Base-by-base conservation (phyloP, 192 early-diverging fungal species). In the Entrophospora sp. region DNA sequence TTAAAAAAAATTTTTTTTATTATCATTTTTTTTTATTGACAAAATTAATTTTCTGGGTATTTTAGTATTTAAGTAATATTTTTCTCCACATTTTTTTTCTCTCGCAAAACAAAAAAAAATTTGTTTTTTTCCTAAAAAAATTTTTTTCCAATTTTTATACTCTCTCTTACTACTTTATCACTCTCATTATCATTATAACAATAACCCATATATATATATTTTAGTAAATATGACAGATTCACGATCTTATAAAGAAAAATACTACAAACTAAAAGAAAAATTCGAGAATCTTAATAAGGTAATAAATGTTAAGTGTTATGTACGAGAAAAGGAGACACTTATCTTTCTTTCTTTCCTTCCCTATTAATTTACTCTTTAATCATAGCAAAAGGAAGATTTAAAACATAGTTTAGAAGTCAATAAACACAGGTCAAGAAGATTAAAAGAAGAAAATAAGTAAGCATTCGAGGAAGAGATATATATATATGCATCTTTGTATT, bases 401-500 rank as follows among this genome's bases (percentile, higher is more conserved):
- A 65, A 65, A 40, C 63, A 65, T 18, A 52, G 18, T 45, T 32
- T 65, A 27, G 63, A 65, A 7, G 18, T 53, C 24, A 53, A 35
- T 6, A 65, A 65, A 14, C 63, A 65, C 31, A 65, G 37, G 38
- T 28, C 38, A 24, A 46, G 63, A 14, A 49, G 31, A 48, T 18
- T 65, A 53, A 65, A 65, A 22, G 63, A 65, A 34, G 48, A 65
- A 25, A 65, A 65, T 28, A 65, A 65, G 63, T 65, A 36, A 37
- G 48, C 20, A 36, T 64, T 64, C 31, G 31, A 49, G 4, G 5
- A n/a, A 5, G 16, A 52, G 16, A 25, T 13, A 52, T 1, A 13
- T 13, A 12, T 28, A 30, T 28, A 22, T 7, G 4, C 22, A 20
- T n/a, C n/a, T n/a, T n/a, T n/a, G n/a, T 18, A 25, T 38, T 20